Evolutionary conservation across 225 moss, liverwort and hornwort species (phyloP).

Genomic region (Anthoceros angustus): DNA sequence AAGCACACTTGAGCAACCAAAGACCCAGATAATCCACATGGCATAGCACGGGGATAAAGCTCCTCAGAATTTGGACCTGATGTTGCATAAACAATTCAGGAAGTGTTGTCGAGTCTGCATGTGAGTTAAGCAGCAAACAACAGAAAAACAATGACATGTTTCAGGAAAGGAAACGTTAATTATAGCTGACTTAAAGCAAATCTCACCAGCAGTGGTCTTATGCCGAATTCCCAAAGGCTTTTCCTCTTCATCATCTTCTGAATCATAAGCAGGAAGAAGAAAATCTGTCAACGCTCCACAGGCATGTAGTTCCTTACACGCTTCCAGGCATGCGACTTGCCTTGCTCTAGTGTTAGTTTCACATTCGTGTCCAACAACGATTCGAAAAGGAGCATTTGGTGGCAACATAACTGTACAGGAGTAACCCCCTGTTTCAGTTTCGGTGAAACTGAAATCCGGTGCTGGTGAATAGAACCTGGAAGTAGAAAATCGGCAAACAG

Average conservation of each 20-base stretch:
- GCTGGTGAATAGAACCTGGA: constrained; percentile 28
- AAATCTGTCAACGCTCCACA: constrained; percentile 65
- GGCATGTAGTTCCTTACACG: constrained; percentile 63
- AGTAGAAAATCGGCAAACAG: neutral
- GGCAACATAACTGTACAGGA: constrained; percentile 57
- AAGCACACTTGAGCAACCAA: constrained; percentile 31
- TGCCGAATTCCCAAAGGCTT: constrained; percentile 8
- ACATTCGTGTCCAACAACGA: constrained; percentile 34
- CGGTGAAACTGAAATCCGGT: constrained; percentile 11
- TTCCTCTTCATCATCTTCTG: constrained; percentile 19
- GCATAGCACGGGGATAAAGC: constrained; percentile 38
- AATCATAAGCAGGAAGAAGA: constrained; percentile 37
- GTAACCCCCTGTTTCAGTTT: constrained; percentile 7
- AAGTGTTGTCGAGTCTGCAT: neutral
- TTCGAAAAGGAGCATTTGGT: constrained; percentile 37
- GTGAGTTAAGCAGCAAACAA: constrained; percentile 19
- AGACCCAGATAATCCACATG: constrained; percentile 48
- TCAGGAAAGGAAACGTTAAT: constrained; percentile 9
- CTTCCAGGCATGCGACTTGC: constrained; percentile 61
- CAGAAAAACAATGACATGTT: constrained; percentile 8
- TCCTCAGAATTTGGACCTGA: constrained; percentile 15
- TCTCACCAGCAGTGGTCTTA: constrained; percentile 18
- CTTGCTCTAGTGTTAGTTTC: constrained; percentile 33
- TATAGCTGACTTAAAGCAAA: neutral
- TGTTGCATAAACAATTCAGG: neutral